These are phyloP conservation scores for Phytophthora tentaculata DNA, from an alignment of 352 stramenopile genomes.

Conservation along the genomic window DNA sequence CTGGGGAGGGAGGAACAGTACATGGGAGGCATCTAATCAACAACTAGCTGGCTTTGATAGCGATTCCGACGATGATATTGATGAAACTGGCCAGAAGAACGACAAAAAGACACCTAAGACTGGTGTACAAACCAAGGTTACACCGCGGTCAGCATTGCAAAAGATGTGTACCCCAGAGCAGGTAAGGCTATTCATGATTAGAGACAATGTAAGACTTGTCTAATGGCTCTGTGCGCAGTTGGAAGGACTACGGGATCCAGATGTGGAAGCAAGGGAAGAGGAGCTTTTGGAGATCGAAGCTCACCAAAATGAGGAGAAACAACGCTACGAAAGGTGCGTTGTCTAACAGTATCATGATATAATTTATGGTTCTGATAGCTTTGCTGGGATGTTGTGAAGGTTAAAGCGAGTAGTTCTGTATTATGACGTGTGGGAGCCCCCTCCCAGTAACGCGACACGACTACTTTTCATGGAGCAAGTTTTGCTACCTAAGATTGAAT, in stretches of 20 bases:
- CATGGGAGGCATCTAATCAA: constrained; percentile 41
- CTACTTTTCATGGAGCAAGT: constrained; percentile 89
- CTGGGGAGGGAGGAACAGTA: constrained; percentile 85
- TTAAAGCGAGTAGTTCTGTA: constrained; percentile 80
- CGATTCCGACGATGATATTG: constrained; percentile 31
- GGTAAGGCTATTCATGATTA: constrained; percentile 24
- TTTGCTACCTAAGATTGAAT: constrained; percentile 75
- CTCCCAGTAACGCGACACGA: constrained; percentile 79
- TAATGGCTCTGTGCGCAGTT: constrained; percentile 44
- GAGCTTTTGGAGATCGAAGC: constrained; percentile 53
- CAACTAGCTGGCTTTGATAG: constrained; percentile 38
- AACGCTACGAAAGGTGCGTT: constrained; percentile 58
- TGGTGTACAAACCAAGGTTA: constrained; percentile 40
- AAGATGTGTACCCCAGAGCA: constrained; percentile 56
- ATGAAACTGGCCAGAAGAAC: constrained; percentile 18
- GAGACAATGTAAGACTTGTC: not conserved
- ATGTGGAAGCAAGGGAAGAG: constrained; percentile 55
- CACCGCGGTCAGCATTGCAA: constrained; percentile 52
- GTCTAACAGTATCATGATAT: not conserved
- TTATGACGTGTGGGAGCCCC: constrained; percentile 88
- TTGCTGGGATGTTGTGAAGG: constrained; percentile 40
- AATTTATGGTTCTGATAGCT: constrained; percentile 1
- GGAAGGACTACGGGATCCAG: constrained; percentile 41
- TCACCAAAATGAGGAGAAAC: constrained; percentile 55
- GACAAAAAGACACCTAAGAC: constrained; percentile 15